Conservation (phyloP, 2,329 filamentous ascomycete species). For the Beauveria sp. region DNA sequence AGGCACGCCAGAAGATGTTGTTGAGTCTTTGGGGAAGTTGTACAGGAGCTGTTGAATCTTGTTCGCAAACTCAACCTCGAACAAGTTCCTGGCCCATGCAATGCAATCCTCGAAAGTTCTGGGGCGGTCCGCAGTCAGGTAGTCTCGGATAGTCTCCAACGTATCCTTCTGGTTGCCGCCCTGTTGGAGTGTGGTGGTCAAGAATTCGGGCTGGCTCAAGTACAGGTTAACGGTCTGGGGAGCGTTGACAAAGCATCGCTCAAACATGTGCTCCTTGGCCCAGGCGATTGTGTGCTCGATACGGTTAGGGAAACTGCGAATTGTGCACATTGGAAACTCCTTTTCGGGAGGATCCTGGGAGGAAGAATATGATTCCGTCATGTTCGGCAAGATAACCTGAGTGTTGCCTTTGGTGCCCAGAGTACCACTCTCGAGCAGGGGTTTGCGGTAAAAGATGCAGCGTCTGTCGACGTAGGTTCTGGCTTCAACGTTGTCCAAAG, state of each 20-base stretch:
- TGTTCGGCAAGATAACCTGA: slow-evolving; percentile 81
- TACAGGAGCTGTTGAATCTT: slow-evolving; percentile 90
- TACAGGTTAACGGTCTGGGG: slow-evolving; percentile 94
- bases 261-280: slow-evolving; percentile 86
- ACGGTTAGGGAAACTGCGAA: slow-evolving; percentile 94
- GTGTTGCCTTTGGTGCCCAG: slow-evolving; percentile 99
- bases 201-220: slow-evolving; percentile 82
- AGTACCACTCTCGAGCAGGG: slow-evolving; percentile 90
- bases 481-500: slow-evolving; percentile 94
- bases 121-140: slow-evolving; percentile 84
- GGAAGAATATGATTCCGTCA: slow-evolving; percentile 92
- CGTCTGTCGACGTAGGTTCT: slow-evolving; percentile 92
- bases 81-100: slow-evolving; percentile 86
- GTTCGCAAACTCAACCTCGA: slow-evolving; percentile 96
- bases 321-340: slow-evolving; percentile 97
- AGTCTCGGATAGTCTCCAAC: slow-evolving; percentile 82
- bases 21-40: slow-evolving; percentile 94
- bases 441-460: slow-evolving; percentile 98
- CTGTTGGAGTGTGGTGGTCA: slow-evolving; percentile 81
- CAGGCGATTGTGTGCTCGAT: slow-evolving; percentile 99
- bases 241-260: slow-evolving; percentile 86
- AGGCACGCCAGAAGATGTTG: slow-evolving; percentile 76
- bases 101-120: slow-evolving; percentile 93
- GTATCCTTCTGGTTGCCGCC: slow-evolving; percentile 93
- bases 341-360: slow-evolving; percentile 97